Conservation (phyloP, 108 stramenopile genomes). For the Stephanodiscus triporus region DNA sequence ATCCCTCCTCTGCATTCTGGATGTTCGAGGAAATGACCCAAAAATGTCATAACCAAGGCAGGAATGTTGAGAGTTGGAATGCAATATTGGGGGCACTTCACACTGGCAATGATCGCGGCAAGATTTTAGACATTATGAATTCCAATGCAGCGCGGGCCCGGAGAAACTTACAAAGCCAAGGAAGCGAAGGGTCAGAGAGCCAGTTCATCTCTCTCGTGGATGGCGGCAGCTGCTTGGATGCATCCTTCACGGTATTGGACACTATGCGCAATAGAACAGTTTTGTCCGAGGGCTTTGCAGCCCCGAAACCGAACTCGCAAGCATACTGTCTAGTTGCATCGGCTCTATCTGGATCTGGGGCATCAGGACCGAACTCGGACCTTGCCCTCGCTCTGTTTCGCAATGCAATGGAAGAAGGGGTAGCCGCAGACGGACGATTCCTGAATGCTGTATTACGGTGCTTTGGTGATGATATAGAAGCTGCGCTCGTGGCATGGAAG, state of each 20-base stretch:
- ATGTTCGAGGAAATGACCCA: constrained; percentile 53
- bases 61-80: constrained; percentile 61
- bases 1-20: constrained; percentile 67
- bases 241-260: constrained; percentile 49
- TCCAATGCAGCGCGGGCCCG: constrained; percentile 20
- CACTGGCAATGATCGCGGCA: neutral
- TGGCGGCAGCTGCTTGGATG: constrained; percentile 53
- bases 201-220: constrained; percentile 42
- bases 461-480: constrained; percentile 73
- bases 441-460: constrained; percentile 81
- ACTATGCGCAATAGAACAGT: constrained; percentile 46
- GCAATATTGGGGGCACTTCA: constrained; percentile 62
- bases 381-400: constrained; percentile 34
- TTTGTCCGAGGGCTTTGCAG: constrained; percentile 4
- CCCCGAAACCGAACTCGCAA: constrained; percentile 68
- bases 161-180: neutral
- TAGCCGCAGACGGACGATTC: constrained; percentile 71
- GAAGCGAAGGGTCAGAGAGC: constrained; percentile 6
- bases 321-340: constrained; percentile 74
- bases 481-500: constrained; percentile 73
- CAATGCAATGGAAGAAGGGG: constrained; percentile 34
- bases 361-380: constrained; percentile 13
- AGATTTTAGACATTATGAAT: constrained; percentile 21
- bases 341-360: constrained; percentile 28
- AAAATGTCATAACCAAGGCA: constrained; percentile 28